A percentile compares a stretch with the other conserved stretches of the same genome.
Conservation (phyloP, 306 rosid genomes). For the Rosa lucieae region DNA sequence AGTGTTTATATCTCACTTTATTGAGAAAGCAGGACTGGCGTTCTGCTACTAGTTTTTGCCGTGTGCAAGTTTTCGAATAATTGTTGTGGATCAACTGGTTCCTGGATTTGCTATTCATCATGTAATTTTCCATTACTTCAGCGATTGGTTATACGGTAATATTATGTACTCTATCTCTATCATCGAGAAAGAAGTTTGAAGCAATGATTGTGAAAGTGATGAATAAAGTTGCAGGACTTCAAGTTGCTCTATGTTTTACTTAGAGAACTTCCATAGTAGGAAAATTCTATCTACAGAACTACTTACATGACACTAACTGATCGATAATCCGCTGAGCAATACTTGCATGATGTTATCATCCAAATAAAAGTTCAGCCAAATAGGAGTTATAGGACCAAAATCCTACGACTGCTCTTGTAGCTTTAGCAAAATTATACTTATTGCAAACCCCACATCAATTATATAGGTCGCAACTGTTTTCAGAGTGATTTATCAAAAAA, state of each 20-base stretch:
- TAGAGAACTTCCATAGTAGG: background rate
- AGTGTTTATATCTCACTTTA: background rate
- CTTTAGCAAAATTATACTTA: background rate
- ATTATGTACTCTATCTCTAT: background rate
- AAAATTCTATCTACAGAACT: background rate
- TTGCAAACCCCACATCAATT: constrained; percentile 16
- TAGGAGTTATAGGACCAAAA: background rate
- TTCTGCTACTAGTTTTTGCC: background rate
- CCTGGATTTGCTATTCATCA: background rate
- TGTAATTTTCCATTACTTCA: background rate
- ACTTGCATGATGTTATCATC: background rate
- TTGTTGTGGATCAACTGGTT: background rate
- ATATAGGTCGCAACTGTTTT: constrained; percentile 8
- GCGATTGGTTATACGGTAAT: background rate
- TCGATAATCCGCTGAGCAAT: too few species aligned
- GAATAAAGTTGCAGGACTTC: background rate
- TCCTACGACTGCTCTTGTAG: background rate
- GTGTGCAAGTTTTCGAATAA: background rate
- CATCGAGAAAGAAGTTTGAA: background rate
- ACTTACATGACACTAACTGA: background rate
- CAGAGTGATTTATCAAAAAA: background rate
- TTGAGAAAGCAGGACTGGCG: background rate
- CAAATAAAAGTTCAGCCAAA: background rate
- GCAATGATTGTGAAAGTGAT: background rate
- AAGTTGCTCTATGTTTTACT: background rate